These are phyloP conservation scores for Sextonia rubra DNA, from an alignment of 164 flowering plant species.

Conservation along the genomic window DNA sequence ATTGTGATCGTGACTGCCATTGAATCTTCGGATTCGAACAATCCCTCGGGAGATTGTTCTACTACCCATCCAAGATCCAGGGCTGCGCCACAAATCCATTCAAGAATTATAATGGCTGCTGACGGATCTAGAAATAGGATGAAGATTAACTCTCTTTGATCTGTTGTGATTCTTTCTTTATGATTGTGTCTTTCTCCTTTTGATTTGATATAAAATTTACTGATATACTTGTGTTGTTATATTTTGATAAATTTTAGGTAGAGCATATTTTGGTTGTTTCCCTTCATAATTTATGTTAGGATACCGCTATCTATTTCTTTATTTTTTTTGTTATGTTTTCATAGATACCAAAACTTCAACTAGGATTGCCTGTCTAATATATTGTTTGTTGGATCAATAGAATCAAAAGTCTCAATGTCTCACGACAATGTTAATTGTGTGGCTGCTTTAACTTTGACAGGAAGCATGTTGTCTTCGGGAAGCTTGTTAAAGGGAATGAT, in stretches of 20 bases:
- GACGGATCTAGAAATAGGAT: no score
- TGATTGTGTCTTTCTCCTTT: no score
- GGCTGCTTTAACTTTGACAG: slow-evolving; percentile 33
- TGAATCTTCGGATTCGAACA: no score
- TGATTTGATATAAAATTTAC: no score
- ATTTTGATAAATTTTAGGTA: neutral
- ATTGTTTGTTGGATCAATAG: neutral
- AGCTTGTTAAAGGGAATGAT: slow-evolving; percentile 72
- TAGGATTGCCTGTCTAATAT: neutral
- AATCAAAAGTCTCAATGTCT: neutral
- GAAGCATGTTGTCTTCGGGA: slow-evolving; percentile 83
- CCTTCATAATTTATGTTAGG: neutral
- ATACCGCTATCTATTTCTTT: neutral
- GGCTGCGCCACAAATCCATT: no score
- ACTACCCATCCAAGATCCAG: no score
- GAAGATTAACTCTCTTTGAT: no score
- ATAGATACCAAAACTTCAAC: neutral
- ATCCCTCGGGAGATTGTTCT: no score
- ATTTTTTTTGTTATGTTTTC: neutral
- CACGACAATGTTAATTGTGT: neutral
- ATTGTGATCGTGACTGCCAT: no score
- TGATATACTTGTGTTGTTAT: neutral
- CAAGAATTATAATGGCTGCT: no score
- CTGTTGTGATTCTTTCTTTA: no score
- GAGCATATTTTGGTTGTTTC: neutral